Evolutionary conservation across 2,329 filamentous ascomycete genomes (phyloP).

Genomic region (Paraphoma chrysanthemicola): DNA sequence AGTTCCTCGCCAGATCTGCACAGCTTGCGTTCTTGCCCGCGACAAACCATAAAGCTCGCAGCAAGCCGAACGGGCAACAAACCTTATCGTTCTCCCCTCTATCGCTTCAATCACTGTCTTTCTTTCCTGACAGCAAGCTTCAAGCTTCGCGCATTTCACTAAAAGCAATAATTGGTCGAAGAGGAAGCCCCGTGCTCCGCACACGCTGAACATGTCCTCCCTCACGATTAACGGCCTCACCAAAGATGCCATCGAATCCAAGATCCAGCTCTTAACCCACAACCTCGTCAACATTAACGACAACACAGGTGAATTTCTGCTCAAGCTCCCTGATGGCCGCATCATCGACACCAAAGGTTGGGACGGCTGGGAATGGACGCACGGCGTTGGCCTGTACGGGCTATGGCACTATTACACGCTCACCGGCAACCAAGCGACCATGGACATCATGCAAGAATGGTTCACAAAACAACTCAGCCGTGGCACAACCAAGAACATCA

Average conservation of each 20-base stretch:
- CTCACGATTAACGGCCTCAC: conserved; percentile 50
- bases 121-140: neutral
- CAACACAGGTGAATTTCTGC: conserved; percentile 74
- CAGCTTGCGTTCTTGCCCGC: no score
- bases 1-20: no score
- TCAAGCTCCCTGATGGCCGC: conserved; percentile 73
- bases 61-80: no score
- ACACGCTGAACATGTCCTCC: conserved; percentile 46
- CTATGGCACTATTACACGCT: conserved; percentile 83
- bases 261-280: conserved; percentile 72
- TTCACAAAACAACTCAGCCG: conserved; percentile 72
- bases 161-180: neutral
- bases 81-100: no score
- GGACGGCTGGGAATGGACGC: conserved; percentile 85
- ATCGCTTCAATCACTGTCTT: neutral
- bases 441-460: conserved; percentile 76
- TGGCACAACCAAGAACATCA: conserved; percentile 84
- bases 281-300: conserved; percentile 82
- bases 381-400: conserved; percentile 80
- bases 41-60: no score
- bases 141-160: neutral
- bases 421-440: conserved; percentile 66
- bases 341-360: conserved; percentile 86
- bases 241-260: conserved; percentile 55
- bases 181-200: neutral